Evolutionary conservation across 495 filamentous ascomycete species (phyloP).

Genomic region (Neohortaea acidophila): DNA sequence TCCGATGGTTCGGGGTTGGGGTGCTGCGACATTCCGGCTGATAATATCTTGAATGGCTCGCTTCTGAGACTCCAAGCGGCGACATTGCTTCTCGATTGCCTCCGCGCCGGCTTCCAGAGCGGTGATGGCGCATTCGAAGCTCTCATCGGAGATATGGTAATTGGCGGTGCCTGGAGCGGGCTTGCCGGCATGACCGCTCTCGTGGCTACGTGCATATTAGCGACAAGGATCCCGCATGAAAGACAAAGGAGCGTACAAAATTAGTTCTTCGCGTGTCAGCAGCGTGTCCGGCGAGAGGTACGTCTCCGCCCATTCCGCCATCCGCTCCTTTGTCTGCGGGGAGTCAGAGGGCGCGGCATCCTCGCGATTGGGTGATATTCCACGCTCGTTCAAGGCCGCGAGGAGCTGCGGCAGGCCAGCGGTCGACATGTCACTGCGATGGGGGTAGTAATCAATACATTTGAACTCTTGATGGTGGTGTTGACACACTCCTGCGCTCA

Average conservation of each 20-base stretch:
- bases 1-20: background rate
- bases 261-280: constrained; percentile 24
- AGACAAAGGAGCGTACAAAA: constrained; percentile 23
- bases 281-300: constrained; percentile 21
- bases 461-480: no score
- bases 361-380: constrained; percentile 19
- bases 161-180: background rate
- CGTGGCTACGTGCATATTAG: no score
- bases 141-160: constrained; percentile 20
- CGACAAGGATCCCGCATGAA: no score
- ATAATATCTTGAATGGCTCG: constrained; percentile 20
- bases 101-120: constrained; percentile 24
- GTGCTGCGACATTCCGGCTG: constrained; percentile 15
- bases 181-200: background rate
- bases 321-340: constrained; percentile 15
- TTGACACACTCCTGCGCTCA: no score
- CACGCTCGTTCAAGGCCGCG: constrained; percentile 23
- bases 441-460: no score
- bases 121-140: constrained; percentile 21
- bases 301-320: constrained; percentile 21
- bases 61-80: constrained; percentile 24
- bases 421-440: constrained; percentile 5
- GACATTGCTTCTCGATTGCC: constrained; percentile 25
- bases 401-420: constrained; percentile 19
- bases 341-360: constrained; percentile 24